Evolutionary conservation across 345 rosid genomes (phyloP), one percentile per base, ranked within the genome.

Genomic region (Zanthoxylum bungeanum): DNA sequence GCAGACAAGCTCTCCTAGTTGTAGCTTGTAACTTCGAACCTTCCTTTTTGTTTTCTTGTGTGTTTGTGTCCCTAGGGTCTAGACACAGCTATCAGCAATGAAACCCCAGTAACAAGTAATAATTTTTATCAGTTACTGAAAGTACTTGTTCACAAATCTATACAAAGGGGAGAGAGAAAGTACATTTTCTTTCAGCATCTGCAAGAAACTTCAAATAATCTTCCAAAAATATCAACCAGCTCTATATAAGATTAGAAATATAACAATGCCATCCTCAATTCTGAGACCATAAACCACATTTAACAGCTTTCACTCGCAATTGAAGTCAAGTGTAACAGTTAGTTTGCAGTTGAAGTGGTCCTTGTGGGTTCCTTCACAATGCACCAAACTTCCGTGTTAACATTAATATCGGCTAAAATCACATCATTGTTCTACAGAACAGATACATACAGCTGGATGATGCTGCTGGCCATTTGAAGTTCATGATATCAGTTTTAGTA

Each of bases 371-470:
- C 73, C 69, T 53, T 61, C 51, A 61, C 14, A 22, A 22, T 34
- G 60, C 64, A 44, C 73, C 64, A 21, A 75, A 69, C 50, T 34
- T 52, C 39, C 17, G 21, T 22, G 40, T 39, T 53, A 22, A 25
- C 65, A 52, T 19, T 56, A 72, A 50, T 62, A 14, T 22, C 56
- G 66, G 64, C 76, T 68, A 60, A 77, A 33, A 42, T 60, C 56
- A 67, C 50, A 77, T 52, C 49, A 36, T 52, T 17, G 21, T 66
- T 49, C 57, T 7, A 33, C 14, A 34, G 55, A 65, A 33, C 14
- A 34, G 55, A 65, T 64, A 11, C 42, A 22, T 37, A 24, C 11
- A 49, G 58, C 30, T 65, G 57, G n/a, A 30, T 44, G 7, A 4
- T n/a, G 46, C 21, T 21, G 30, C 46, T 49, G 27, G 21, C 34